Evolutionary conservation across 495 filamentous ascomycete genomes (phyloP).

Genomic region (Penicillium manginii): DNA sequence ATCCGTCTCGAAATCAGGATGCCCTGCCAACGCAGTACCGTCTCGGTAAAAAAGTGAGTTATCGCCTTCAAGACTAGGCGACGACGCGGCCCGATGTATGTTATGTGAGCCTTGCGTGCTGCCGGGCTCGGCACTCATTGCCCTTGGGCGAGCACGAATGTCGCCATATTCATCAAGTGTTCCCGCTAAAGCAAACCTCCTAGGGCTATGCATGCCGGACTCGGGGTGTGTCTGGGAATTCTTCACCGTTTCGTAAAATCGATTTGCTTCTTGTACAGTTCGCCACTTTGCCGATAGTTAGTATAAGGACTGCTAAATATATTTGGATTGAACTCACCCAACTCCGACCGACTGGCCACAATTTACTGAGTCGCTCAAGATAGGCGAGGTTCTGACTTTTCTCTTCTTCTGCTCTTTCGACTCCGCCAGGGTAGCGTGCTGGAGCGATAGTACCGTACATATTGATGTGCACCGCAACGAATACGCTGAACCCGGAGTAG

Average conservation of each 20-base stretch:
- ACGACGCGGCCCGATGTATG: constrained; percentile 2
- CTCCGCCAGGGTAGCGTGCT: constrained; percentile 41
- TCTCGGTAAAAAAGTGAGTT: constrained; percentile 15
- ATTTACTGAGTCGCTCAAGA: constrained; percentile 40
- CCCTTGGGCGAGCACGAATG: constrained; percentile 39
- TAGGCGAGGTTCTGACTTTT: constrained; percentile 42
- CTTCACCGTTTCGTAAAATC: constrained; percentile 45
- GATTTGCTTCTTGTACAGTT: constrained; percentile 46
- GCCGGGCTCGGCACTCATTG: constrained; percentile 15
- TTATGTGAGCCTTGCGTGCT: constrained; percentile 7
- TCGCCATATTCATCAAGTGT: constrained; percentile 50
- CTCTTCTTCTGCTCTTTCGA: constrained; percentile 40
- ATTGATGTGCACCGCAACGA: constrained; percentile 50
- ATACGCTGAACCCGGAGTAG: constrained; percentile 50
- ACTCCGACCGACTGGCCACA: constrained; percentile 47
- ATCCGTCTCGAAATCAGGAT: constrained; percentile 42
- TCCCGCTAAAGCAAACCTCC: constrained; percentile 41
- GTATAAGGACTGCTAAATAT: not conserved
- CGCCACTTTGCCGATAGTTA: constrained; percentile 35
- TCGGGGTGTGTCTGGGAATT: constrained; percentile 28
- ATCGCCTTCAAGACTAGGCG: constrained; percentile 18
- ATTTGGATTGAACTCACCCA: constrained; percentile 35
- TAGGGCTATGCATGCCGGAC: constrained; percentile 30
- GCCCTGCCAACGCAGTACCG: constrained; percentile 6
- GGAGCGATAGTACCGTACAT: constrained; percentile 50